Conservation (phyloP, 257 asterid species). For the Solanum paucissectum region DNA sequence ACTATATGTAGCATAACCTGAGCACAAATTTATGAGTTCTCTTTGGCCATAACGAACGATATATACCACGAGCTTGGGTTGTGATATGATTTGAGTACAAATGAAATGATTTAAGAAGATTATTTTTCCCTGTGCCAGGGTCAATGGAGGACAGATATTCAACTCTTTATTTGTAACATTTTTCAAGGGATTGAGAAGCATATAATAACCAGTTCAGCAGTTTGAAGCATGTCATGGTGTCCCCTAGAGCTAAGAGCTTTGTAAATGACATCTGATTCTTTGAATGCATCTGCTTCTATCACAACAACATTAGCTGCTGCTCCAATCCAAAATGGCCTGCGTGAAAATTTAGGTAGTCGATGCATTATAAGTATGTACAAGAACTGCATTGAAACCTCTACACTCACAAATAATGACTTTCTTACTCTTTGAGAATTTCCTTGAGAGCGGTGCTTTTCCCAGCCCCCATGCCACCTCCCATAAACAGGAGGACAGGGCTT, state of each 20-base stretch:
- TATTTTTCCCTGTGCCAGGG: background rate
- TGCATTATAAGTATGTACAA: background rate
- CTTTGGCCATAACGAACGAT: background rate
- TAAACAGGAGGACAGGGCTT: conserved; percentile 15
- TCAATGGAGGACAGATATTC: background rate
- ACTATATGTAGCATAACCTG: background rate
- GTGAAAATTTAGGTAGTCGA: background rate
- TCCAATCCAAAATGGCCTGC: conserved; percentile 87
- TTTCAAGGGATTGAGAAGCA: background rate
- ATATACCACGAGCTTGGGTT: background rate
- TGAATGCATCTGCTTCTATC: conserved; percentile 95
- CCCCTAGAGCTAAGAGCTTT: conserved; percentile 92
- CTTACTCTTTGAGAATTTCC: conserved; percentile 17
- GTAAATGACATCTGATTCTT: conserved; percentile 87
- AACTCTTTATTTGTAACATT: background rate
- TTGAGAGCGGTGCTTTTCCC: conserved; percentile 14
- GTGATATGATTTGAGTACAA: background rate
- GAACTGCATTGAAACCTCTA: background rate
- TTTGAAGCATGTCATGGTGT: conserved; percentile 89
- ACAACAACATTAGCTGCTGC: conserved; percentile 60
- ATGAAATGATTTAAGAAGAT: background rate
- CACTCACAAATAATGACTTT: background rate
- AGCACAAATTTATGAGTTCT: background rate
- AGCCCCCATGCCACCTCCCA: conserved; percentile 19
- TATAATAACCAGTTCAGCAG: conserved; percentile 76